Percentiles rank a stretch among this genome's conserved stretches.
These are phyloP conservation scores for Dillenia turbinata DNA, from an alignment of 164 flowering plant species.

Conservation along the genomic window DNA sequence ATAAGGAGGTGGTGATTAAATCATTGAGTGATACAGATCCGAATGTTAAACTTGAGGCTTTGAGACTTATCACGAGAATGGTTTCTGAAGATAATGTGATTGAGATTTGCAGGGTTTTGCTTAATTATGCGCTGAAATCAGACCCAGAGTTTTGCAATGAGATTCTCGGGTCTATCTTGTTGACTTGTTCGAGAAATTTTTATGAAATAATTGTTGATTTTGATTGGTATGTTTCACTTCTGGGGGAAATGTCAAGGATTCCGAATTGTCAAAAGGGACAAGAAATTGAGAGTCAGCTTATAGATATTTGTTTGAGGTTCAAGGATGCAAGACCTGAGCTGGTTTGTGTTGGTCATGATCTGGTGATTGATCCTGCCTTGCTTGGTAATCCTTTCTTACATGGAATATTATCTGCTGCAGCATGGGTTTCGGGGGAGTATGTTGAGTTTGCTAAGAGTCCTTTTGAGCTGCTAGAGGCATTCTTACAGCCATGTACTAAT, in stretches of 20 bases:
- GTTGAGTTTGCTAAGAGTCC: conserved; percentile 72
- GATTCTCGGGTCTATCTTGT: conserved; percentile 65
- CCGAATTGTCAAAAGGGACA: conserved; percentile 79
- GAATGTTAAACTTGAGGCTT: conserved; percentile 62
- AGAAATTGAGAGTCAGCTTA: conserved; percentile 80
- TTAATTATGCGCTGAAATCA: conserved; percentile 76
- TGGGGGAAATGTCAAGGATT: conserved; percentile 83
- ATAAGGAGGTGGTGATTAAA: conserved; percentile 78
- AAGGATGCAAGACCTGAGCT: conserved; percentile 79
- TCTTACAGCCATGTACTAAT: conserved; percentile 80
- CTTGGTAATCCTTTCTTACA: conserved; percentile 77
- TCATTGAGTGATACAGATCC: conserved; percentile 77
- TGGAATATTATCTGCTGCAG: conserved; percentile 73
- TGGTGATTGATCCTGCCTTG: conserved; percentile 91
- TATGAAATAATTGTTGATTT: conserved; percentile 79
- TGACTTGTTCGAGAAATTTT: conserved; percentile 56
- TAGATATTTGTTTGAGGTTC: conserved; percentile 89
- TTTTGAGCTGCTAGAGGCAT: conserved; percentile 73
- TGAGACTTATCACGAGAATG: conserved; percentile 77
- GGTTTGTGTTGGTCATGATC: conserved; percentile 67
- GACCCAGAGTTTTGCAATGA: conserved; percentile 89
- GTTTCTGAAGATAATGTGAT: conserved; percentile 69
- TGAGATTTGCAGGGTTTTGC: conserved; percentile 66
- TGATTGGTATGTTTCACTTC: conserved; percentile 93
- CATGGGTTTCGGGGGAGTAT: conserved; percentile 92